Conservation (phyloP, 139 green algal genomes). For the Mychonastes homosphaera region DNA sequence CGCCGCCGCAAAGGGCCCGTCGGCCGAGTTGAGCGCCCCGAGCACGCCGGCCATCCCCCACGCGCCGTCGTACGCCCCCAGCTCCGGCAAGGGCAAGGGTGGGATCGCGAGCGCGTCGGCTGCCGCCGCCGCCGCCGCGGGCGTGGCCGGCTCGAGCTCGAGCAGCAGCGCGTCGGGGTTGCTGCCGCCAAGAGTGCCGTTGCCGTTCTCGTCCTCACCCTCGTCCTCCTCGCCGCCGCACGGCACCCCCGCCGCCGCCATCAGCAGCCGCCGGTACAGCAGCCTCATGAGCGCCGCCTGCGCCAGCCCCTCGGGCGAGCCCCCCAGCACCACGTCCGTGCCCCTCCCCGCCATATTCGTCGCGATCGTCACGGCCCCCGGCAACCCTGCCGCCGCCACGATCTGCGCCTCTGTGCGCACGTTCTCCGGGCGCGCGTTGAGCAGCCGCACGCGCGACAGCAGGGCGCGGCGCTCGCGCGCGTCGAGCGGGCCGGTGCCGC, state of each 20-base stretch:
- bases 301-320: constrained; percentile 65
- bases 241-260: constrained; percentile 1
- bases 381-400: constrained; percentile 75
- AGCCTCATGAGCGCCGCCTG: constrained; percentile 29
- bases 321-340: constrained; percentile 96
- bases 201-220: neutral
- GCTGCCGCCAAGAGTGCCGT: too few species aligned
- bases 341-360: constrained; percentile 98
- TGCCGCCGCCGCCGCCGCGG: too few species aligned
- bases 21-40: too few species aligned
- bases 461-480: neutral
- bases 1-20: too few species aligned
- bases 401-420: constrained; percentile 72
- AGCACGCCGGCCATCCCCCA: too few species aligned
- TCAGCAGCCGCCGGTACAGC: constrained; percentile 26
- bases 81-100: too few species aligned
- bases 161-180: too few species aligned
- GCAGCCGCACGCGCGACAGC: constrained; percentile 17
- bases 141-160: too few species aligned
- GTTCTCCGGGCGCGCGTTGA: constrained; percentile 59
- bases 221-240: neutral
- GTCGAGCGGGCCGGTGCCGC: too few species aligned
- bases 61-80: too few species aligned
- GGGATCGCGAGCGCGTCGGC: too few species aligned
- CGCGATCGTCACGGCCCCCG: constrained; percentile 82